These are phyloP conservation scores for Comarum palustre DNA, from an alignment of 306 rosid genomes.

Conservation along the genomic window DNA sequence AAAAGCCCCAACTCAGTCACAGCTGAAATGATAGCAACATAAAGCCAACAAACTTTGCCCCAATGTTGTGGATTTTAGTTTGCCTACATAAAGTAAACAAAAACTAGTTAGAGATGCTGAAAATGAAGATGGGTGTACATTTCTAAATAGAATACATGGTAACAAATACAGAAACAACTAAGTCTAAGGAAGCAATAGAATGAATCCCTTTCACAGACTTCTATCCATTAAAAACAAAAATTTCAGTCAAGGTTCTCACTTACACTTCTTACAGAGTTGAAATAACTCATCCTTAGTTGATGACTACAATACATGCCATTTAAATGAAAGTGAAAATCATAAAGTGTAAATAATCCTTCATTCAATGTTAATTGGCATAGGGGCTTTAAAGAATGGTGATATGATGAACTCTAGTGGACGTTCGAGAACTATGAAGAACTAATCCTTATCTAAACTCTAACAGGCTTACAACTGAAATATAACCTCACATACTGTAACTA, in stretches of 20 bases:
- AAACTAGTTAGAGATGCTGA: slow-evolving; percentile 19
- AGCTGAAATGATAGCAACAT: no score
- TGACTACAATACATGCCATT: background rate
- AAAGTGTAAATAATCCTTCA: background rate
- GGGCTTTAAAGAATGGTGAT: background rate
- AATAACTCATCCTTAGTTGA: background rate
- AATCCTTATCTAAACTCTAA: background rate
- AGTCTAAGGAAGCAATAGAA: background rate
- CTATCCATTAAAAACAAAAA: background rate
- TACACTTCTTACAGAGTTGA: background rate
- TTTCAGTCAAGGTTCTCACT: background rate
- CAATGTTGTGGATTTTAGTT: slow-evolving; percentile 95
- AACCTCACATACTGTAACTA: background rate
- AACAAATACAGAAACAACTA: background rate
- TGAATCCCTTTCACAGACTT: background rate
- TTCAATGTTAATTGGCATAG: background rate
- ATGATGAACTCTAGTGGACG: background rate
- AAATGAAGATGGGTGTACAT: background rate
- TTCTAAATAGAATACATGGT: background rate
- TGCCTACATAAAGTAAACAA: slow-evolving; percentile 55
- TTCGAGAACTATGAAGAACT: background rate
- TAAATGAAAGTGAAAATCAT: background rate
- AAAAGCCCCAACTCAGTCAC: no score
- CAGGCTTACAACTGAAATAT: background rate
- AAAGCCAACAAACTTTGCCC: slow-evolving; percentile 77